phyloP scores from a whole-genome alignment of 2,329 filamentous ascomycete genomes.

The Trichoderma sp. region DNA sequence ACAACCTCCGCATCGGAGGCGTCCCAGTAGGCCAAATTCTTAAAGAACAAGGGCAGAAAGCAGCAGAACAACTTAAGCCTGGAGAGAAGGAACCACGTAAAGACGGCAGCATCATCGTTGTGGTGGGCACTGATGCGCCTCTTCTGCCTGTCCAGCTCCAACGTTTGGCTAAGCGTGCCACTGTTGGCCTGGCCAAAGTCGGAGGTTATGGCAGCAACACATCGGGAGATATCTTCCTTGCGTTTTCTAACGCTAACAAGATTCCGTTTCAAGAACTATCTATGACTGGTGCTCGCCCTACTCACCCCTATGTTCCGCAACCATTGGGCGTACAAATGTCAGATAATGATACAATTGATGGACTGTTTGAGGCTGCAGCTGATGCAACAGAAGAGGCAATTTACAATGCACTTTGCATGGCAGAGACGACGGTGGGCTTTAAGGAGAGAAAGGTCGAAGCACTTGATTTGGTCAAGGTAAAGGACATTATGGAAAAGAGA shows the following conservation, averaged over 20 bases:
- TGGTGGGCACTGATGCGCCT: constrained; percentile 34
- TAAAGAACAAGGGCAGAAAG: constrained; percentile 39
- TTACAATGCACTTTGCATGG: constrained; percentile 61
- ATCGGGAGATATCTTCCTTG: constrained; percentile 65
- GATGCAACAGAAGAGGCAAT: constrained; percentile 65
- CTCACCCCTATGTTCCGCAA: not conserved
- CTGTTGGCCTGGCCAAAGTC: constrained; percentile 57
- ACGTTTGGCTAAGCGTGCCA: constrained; percentile 57
- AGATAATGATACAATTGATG: constrained; percentile 58
- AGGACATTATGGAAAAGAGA: constrained; percentile 44
- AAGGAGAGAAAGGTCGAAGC: constrained; percentile 48
- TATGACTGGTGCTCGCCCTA: not conserved
- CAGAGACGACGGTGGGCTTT: constrained; percentile 55
- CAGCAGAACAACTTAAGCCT: constrained; percentile 1
- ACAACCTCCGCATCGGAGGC: constrained; percentile 56
- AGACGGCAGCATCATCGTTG: constrained; percentile 37
- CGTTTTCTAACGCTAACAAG: constrained; percentile 60
- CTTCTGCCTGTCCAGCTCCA: constrained; percentile 34
- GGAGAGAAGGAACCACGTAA: constrained; percentile 30
- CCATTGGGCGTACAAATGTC: constrained; percentile 29
- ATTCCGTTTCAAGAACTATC: constrained; percentile 37
- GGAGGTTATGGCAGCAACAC: constrained; percentile 60
- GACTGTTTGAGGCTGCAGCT: constrained; percentile 57
- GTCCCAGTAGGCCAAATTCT: constrained; percentile 60
- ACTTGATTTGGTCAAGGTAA: constrained; percentile 46